Evolutionary conservation across 306 rosid genomes (phyloP).

Genomic region (Ochetophila trinervis): DNA sequence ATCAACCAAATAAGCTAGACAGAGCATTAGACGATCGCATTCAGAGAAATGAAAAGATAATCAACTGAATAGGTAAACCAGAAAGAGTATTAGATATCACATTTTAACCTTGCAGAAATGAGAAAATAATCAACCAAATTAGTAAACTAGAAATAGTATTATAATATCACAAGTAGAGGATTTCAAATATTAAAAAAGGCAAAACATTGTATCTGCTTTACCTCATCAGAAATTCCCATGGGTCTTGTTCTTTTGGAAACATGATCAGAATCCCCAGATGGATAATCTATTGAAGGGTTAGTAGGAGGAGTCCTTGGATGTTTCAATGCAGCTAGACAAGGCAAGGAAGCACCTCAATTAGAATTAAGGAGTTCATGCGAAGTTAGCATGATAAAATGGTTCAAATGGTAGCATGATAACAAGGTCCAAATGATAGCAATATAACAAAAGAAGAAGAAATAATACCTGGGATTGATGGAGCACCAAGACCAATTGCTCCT

Average conservation of each 20-base stretch:
- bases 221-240: conserved; percentile 88
- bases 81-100: too few species aligned
- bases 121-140: too few species aligned
- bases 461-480: conserved; percentile 89
- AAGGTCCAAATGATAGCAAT: conserved; percentile 5
- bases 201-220: conserved; percentile 25
- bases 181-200: too few species aligned
- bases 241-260: conserved; percentile 87
- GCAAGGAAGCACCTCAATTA: conserved; percentile 26
- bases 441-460: conserved; percentile 21
- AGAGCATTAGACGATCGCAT: not conserved
- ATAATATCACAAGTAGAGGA: too few species aligned
- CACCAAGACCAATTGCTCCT: conserved; percentile 91
- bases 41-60: not conserved
- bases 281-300: conserved; percentile 86
- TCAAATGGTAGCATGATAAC: conserved; percentile 11
- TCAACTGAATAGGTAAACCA: too few species aligned
- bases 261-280: conserved; percentile 89
- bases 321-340: conserved; percentile 76
- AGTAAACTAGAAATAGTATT: too few species aligned
- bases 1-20: not conserved
- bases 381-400: conserved; percentile 13
- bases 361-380: conserved; percentile 14
- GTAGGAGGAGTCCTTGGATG: conserved; percentile 96
- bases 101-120: too few species aligned